Base-by-base conservation (phyloP, 1,284 basidiomycete species). In the Omphalotus olearius region DNA sequence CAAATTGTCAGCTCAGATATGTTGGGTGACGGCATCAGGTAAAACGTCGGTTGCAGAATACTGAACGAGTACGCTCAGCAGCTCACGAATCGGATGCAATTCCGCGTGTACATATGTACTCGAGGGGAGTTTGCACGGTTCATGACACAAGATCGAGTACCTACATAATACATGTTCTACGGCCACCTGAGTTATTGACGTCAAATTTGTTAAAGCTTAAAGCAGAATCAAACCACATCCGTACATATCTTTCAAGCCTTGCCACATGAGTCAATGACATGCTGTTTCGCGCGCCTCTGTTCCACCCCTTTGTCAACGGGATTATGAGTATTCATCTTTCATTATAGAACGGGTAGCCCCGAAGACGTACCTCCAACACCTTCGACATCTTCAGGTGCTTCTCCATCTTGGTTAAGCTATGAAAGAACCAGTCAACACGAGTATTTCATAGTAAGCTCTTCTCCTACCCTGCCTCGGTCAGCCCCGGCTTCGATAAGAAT, bases 401-500 rank as follows among this genome's bases (percentile, higher is more conserved):
- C 79, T n/a, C 81, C 80, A 53, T 96, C 92, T 30, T 84, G 66
- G 64, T 96, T 94, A 57, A 83, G 70, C 93, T 90, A 59, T 16
- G 45, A 66, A 37, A 55, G 42, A 39, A 47, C 17, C 33, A 47
- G n/a, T 18, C 18, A 38, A 36, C 20, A 30, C 50, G 18, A 26
- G 30, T 33, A 43, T 47, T 52, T 14, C 37, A 49, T 17, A 52
- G 54, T 37, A 59, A 51, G 47, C 51, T 48, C 47, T 56, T 51
- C 50, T 65, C 90, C 65, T 67, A 94, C 92, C 61, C 91, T 78
- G 57, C 80, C 80, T 30, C 94, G 83, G 73, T 97, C 94, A 6
- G 93, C 93, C 14, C 94, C 94, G 40, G 92, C 93, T 65, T 95
- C 91, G 54, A 98, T 94, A 46, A 98, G 76, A 44, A 87, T 70